phyloP scores from a whole-genome alignment of 495 filamentous ascomycete genomes.

The Hyaloscypha hepaticicola region DNA sequence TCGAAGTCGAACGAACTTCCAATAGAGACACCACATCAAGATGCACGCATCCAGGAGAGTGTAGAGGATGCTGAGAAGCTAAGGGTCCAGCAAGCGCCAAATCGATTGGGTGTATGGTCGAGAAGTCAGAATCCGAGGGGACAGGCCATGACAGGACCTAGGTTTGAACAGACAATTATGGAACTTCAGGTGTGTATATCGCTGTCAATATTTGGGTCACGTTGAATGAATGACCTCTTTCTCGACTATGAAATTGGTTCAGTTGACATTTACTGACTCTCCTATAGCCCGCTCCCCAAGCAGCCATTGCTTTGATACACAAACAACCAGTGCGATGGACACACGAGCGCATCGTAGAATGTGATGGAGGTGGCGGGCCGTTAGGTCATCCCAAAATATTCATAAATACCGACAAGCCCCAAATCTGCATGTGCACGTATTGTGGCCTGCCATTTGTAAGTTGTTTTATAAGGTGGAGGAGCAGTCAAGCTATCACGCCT shows the following conservation, averaged over 20 bases:
- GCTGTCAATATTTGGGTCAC: neutral
- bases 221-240: neutral
- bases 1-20: conserved; percentile 62
- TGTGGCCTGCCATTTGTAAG: conserved; percentile 94
- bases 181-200: conserved; percentile 67
- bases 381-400: conserved; percentile 89
- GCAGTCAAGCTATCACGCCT: too few relatives aligned
- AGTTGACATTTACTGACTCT: conserved; percentile 13
- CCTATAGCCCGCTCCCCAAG: conserved; percentile 74
- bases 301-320: conserved; percentile 95
- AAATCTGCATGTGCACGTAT: conserved; percentile 87
- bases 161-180: conserved; percentile 96
- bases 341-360: conserved; percentile 74
- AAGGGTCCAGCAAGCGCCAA: conserved; percentile 77
- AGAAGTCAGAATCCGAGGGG: conserved; percentile 75
- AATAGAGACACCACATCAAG: conserved; percentile 34
- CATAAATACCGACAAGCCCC: conserved; percentile 96
- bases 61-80: conserved; percentile 59
- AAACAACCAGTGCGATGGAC: conserved; percentile 92
- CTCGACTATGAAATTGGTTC: neutral
- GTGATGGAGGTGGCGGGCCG: conserved; percentile 92
- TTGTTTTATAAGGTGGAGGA: conserved; percentile 20
- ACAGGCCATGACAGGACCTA: conserved; percentile 83
- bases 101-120: conserved; percentile 78
- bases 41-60: conserved; percentile 48